These are phyloP conservation scores for Pichia deserticola DNA, from an alignment of 805 yeast genomes.

Conservation along the genomic window DNA sequence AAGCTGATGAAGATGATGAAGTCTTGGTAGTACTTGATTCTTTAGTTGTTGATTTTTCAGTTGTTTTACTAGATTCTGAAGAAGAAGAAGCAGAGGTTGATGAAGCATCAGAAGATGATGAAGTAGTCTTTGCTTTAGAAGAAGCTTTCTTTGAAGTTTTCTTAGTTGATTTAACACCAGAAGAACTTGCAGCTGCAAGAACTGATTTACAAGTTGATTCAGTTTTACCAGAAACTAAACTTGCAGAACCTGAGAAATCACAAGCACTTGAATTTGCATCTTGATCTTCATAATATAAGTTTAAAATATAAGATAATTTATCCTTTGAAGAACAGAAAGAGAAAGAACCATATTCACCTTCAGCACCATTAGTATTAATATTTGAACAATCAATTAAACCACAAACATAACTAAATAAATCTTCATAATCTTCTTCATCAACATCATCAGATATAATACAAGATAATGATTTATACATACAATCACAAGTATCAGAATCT, in stretches of 20 bases:
- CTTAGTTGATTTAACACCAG: slow-evolving; percentile 53
- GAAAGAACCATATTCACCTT: slow-evolving; percentile 64
- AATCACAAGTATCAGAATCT: slow-evolving; percentile 52
- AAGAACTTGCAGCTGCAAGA: slow-evolving; percentile 58
- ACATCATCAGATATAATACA: slow-evolving; percentile 60
- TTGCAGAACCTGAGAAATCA: slow-evolving; percentile 63
- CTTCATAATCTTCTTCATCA: slow-evolving; percentile 48
- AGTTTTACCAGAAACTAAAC: slow-evolving; percentile 40
- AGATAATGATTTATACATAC: slow-evolving; percentile 45
- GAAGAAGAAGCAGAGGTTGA: slow-evolving; percentile 7
- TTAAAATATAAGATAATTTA: slow-evolving; percentile 55
- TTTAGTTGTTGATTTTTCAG: slow-evolving; percentile 8
- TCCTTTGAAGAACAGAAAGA: slow-evolving; percentile 66
- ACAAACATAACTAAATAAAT: slow-evolving; percentile 53
- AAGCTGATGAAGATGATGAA: slow-evolving; percentile 6
- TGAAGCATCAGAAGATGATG: slow-evolving; percentile 15
- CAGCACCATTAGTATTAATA: slow-evolving; percentile 53
- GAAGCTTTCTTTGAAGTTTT: slow-evolving; percentile 20
- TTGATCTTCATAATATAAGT: slow-evolving; percentile 51
- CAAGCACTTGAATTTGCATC: slow-evolving; percentile 45
- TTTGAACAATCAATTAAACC: slow-evolving; percentile 48
- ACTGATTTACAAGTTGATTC: slow-evolving; percentile 49
- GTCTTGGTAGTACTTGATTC: slow-evolving; percentile 3
- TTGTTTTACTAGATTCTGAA: slow-evolving; percentile 8
- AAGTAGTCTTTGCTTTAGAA: slow-evolving; percentile 10